Evolutionary conservation across 2,329 filamentous ascomycete genomes (phyloP).

Genomic region (Elsinoe arachidis): DNA sequence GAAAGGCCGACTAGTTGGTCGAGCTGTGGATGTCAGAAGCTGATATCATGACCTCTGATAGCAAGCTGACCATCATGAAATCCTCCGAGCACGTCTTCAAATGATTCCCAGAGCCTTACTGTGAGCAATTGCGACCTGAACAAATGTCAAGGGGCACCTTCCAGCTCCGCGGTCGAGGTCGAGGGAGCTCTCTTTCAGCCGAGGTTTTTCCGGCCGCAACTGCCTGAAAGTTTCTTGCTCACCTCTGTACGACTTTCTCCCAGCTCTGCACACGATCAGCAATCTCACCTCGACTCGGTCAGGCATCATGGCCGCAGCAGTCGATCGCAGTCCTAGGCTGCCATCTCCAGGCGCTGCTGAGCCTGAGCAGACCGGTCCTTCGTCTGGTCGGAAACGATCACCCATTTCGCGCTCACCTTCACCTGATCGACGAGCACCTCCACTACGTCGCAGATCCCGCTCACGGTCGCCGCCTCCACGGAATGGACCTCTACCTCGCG

Average conservation of each 20-base stretch:
- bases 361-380: conserved; percentile 12
- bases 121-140: not conserved
- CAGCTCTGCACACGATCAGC: not conserved
- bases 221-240: conserved; percentile 5
- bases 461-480: conserved; percentile 27
- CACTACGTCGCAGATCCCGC: conserved; percentile 23
- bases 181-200: not conserved
- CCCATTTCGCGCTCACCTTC: conserved; percentile 29
- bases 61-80: conserved; percentile 14
- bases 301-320: conserved; percentile 8
- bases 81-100: not conserved
- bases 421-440: conserved; percentile 26
- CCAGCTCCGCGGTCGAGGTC: not conserved
- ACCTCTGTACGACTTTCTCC: not conserved
- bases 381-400: conserved; percentile 25
- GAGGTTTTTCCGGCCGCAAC: conserved; percentile 9
- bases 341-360: conserved; percentile 14
- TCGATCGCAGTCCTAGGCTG: not conserved
- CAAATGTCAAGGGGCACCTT: conserved; percentile 8
- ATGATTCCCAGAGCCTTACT: not conserved
- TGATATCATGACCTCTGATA: too few relatives aligned
- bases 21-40: conserved; percentile 50
- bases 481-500: conserved; percentile 34
- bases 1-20: conserved; percentile 74
- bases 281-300: not conserved